Conservation (phyloP, 2,329 filamentous ascomycete species). For the Fusarium succisae region DNA sequence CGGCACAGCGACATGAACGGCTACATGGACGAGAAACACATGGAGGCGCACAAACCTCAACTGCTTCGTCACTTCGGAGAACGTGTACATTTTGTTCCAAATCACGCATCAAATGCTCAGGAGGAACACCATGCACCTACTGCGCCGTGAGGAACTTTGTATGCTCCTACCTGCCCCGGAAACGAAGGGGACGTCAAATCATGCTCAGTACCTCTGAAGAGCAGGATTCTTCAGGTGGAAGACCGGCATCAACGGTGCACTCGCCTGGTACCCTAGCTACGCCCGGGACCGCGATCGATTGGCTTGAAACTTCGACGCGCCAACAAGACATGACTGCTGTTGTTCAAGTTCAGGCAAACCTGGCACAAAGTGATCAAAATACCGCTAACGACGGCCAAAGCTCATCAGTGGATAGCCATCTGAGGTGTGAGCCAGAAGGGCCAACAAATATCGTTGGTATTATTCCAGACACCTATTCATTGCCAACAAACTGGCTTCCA, state of each 20-base stretch:
- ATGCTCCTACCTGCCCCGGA: not conserved
- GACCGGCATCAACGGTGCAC: not conserved
- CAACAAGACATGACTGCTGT: not conserved
- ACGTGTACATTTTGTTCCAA: not conserved
- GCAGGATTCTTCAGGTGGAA: not conserved
- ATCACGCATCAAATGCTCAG: not conserved
- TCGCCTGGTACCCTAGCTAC: not conserved
- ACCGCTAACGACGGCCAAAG: not conserved
- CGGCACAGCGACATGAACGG: not conserved
- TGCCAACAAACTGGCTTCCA: not conserved
- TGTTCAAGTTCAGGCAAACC: not conserved
- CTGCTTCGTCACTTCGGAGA: not conserved
- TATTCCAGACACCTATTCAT: not conserved
- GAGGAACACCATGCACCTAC: not conserved
- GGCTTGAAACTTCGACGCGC: not conserved
- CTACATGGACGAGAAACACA: not conserved
- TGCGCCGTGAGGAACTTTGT: not conserved
- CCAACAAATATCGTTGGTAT: not conserved
- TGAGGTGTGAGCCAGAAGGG: not conserved
- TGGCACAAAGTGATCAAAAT: not conserved
- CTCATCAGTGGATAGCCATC: not conserved
- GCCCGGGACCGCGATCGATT: not conserved
- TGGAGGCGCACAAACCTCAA: not conserved
- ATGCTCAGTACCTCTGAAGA: not conserved
- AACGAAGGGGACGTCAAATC: not conserved